Conservation (phyloP, 306 rosid genomes). For the Glycine soja region DNA sequence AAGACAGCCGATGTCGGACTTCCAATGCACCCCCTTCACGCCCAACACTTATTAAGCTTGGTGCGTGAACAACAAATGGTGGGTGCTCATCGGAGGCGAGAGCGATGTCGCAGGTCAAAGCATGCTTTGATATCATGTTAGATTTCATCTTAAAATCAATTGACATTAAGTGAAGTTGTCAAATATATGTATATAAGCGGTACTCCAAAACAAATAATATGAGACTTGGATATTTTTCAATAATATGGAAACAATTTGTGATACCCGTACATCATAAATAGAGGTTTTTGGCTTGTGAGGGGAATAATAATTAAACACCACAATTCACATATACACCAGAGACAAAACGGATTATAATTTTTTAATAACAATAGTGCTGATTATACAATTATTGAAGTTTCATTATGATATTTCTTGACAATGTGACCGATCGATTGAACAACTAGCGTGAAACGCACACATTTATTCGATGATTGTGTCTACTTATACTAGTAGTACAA, state of each 20-base stretch:
- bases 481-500: not conserved
- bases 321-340: not conserved
- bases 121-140: too few species aligned
- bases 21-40: too few species aligned
- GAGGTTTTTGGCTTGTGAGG: slow-evolving; percentile 4
- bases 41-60: too few species aligned
- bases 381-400: not conserved
- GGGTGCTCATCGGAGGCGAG: too few species aligned
- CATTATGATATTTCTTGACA: not conserved
- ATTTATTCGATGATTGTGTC: not conserved
- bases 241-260: slow-evolving; percentile 29
- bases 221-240: too few species aligned
- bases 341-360: not conserved
- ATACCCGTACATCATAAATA: slow-evolving; percentile 2
- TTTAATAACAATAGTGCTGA: not conserved
- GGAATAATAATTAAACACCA: not conserved
- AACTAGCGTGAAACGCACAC: not conserved
- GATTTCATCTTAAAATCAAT: too few species aligned
- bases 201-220: too few species aligned
- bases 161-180: too few species aligned
- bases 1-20: too few species aligned
- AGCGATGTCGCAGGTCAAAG: too few species aligned
- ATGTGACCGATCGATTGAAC: not conserved
- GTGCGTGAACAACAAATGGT: too few species aligned
- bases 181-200: too few species aligned